Conservation (phyloP, 148 eudicot species). For the Arbutus unedo region DNA sequence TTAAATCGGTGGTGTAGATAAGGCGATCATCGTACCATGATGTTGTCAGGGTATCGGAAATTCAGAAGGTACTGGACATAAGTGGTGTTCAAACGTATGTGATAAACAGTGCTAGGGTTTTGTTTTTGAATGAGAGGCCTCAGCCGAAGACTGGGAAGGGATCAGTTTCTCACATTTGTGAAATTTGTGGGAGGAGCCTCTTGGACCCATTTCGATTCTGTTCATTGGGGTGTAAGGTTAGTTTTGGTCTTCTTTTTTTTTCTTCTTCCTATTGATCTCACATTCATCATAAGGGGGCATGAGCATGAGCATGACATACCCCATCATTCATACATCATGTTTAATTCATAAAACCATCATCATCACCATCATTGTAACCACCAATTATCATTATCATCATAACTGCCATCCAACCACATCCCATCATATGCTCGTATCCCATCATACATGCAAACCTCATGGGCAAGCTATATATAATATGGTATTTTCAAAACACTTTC, state of each 20-base stretch:
- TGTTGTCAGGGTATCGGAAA: constrained; percentile 86
- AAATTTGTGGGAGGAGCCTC: constrained; percentile 85
- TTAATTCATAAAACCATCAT: not conserved
- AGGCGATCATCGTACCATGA: constrained; percentile 92
- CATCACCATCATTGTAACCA: constrained; percentile 14
- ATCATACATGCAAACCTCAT: constrained; percentile 27
- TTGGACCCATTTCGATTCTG: constrained; percentile 88
- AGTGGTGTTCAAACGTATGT: constrained; percentile 88
- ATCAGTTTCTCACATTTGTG: constrained; percentile 76
- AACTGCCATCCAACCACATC: constrained; percentile 1
- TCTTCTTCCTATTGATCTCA: not conserved
- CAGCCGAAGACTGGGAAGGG: constrained; percentile 65
- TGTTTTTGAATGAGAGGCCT: constrained; percentile 91
- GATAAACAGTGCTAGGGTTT: constrained; percentile 87
- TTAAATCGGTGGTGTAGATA: constrained; percentile 41
- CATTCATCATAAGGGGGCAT: not conserved
- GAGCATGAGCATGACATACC: not conserved
- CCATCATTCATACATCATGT: constrained; percentile 5
- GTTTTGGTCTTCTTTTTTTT: not conserved
- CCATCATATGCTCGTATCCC: constrained; percentile 27
- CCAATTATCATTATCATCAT: not conserved
- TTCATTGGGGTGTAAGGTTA: constrained; percentile 95
- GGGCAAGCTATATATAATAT: not conserved
- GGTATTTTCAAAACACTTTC: not conserved
- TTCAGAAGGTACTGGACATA: constrained; percentile 62